Conservation (phyloP, 331 rosid genomes). For the Pyrus hybrid region DNA sequence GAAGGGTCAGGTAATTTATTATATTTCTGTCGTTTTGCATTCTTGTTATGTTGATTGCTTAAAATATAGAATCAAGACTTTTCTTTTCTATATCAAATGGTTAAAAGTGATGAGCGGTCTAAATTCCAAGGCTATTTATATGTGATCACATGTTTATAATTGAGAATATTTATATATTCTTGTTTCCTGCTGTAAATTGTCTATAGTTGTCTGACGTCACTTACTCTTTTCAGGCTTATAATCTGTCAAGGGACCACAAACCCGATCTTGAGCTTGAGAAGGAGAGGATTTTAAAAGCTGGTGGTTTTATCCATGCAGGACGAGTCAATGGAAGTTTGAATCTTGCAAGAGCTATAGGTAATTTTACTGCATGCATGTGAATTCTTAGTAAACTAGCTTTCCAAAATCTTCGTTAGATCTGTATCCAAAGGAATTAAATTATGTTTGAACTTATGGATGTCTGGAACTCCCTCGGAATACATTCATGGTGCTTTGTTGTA, state of each 20-base stretch:
- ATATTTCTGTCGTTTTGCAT: conserved; percentile 2
- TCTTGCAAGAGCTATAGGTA: conserved; percentile 98
- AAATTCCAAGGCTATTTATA: background rate
- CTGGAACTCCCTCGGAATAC: background rate
- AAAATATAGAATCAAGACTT: background rate
- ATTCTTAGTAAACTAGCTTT: background rate
- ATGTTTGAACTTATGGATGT: background rate
- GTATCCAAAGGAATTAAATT: background rate
- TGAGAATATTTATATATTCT: background rate
- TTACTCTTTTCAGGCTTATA: conserved; percentile 68
- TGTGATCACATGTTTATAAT: background rate
- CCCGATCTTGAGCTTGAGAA: conserved; percentile 88
- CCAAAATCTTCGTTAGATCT: background rate
- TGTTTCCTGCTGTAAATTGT: background rate
- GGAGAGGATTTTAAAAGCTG: conserved; percentile 91
- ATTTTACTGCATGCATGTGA: background rate
- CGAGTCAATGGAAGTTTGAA: conserved; percentile 94
- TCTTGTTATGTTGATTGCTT: conserved; percentile 2
- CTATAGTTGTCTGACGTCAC: background rate
- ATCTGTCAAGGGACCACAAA: conserved; percentile 91
- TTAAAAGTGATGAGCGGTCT: background rate
- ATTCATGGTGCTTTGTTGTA: background rate
- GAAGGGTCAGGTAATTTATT: conserved; percentile 74
- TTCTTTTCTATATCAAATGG: background rate
- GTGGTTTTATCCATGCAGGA: conserved; percentile 94